Conservation (phyloP, 1,284 basidiomycete genomes). For the Sporisorium scitamineum region DNA sequence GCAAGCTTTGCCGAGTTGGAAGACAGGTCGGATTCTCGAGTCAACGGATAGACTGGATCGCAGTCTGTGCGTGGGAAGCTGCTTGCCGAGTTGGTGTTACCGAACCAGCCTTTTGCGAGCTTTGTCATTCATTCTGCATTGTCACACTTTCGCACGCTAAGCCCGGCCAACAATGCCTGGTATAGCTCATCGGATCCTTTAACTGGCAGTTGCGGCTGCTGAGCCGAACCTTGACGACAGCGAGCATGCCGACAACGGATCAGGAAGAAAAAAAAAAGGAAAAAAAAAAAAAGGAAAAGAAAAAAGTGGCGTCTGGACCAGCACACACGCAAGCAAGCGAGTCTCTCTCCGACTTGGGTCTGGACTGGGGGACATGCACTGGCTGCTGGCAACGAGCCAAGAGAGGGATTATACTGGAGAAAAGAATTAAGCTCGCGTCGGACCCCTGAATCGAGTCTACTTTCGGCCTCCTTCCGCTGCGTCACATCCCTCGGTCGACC, state of each 20-base stretch:
- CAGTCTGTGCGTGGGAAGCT: no score
- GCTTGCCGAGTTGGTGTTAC: constrained; percentile 5
- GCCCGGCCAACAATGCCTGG: not conserved
- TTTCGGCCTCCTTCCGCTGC: not conserved
- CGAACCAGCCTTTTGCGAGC: not conserved
- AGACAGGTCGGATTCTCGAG: no score
- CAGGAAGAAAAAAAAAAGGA: not conserved
- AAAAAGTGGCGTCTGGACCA: constrained; percentile 1
- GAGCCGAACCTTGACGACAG: constrained; percentile 1
- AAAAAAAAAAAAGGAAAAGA: no score
- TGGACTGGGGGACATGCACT: not conserved
- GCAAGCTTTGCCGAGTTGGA: no score
- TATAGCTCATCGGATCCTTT: no score
- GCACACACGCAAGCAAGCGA: not conserved
- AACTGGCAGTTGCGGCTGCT: not conserved
- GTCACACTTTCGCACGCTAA: not conserved
- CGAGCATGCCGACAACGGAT: not conserved
- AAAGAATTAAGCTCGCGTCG: constrained; percentile 4
- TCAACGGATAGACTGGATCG: not conserved
- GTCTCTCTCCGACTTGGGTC: no score
- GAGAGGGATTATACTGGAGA: not conserved
- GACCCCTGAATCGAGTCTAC: constrained; percentile 6
- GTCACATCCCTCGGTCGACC: no score
- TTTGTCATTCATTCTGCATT: no score
- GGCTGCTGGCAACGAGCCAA: not conserved